Evolutionary conservation across 1,139 yeast genomes (phyloP).

Genomic region (Taphrina sp.): DNA sequence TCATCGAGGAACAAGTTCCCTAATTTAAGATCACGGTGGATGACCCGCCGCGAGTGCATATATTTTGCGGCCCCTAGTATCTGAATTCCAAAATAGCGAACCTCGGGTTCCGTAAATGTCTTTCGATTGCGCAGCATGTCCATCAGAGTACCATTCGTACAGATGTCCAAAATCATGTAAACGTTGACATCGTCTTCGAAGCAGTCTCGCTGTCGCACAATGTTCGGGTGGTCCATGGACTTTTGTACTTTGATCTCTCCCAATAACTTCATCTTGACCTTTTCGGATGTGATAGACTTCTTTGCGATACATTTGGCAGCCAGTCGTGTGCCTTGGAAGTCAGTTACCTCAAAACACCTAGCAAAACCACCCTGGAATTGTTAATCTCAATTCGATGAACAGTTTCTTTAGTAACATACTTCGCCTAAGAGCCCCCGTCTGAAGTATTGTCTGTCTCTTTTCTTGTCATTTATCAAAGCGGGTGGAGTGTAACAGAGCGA

Average conservation of each 20-base stretch:
- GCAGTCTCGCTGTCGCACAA: slow-evolving; percentile 89
- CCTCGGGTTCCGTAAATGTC: slow-evolving; percentile 84
- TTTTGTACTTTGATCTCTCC: slow-evolving; percentile 96
- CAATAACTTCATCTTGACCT: slow-evolving; percentile 77
- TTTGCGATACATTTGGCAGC: slow-evolving; percentile 99
- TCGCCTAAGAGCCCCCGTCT: slow-evolving; percentile 92
- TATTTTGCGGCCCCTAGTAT: slow-evolving; percentile 87
- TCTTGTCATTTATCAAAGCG: slow-evolving; percentile 76
- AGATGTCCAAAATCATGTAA: slow-evolving; percentile 86
- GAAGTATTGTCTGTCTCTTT: slow-evolving; percentile 78
- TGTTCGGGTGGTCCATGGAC: slow-evolving; percentile 80
- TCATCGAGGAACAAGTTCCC: slow-evolving; percentile 84
- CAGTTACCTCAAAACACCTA: slow-evolving; percentile 94
- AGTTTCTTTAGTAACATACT: slow-evolving; percentile 40
- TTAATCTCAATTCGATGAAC: neutral
- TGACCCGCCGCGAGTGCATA: slow-evolving; percentile 75
- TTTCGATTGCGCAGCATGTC: slow-evolving; percentile 84
- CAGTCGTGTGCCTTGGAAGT: slow-evolving; percentile 69
- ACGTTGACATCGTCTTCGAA: slow-evolving; percentile 94
- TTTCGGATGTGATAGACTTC: slow-evolving; percentile 84
- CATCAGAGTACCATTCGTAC: slow-evolving; percentile 85
- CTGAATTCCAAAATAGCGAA: slow-evolving; percentile 84
- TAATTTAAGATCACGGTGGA: slow-evolving; percentile 92
- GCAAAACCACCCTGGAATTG: slow-evolving; percentile 82
- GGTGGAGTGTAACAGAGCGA: slow-evolving; percentile 94